phyloP scores from a whole-genome alignment of 2,329 filamentous ascomycete genomes.

The Keithomyces neogunnii region DNA sequence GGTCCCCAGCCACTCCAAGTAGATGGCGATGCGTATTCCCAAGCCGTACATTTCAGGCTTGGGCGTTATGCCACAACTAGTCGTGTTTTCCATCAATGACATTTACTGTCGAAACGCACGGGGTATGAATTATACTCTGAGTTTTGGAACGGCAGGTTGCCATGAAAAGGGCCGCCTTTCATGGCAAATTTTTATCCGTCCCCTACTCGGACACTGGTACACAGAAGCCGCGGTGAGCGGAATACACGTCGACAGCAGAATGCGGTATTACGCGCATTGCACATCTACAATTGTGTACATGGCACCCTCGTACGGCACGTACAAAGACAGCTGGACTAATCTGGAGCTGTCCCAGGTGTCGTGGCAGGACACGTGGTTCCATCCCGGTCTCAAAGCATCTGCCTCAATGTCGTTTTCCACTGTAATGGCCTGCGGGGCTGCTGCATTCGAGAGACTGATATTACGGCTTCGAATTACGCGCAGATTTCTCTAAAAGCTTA shows the following conservation, averaged over 20 bases:
- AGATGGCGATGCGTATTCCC: conserved; percentile 25
- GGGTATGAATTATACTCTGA: too few relatives aligned
- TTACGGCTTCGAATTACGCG: too few relatives aligned
- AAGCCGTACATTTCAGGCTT: conserved; percentile 25
- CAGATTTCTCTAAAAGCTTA: too few relatives aligned
- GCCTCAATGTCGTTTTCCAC: too few relatives aligned
- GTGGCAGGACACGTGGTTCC: not conserved
- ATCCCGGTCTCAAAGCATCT: not conserved
- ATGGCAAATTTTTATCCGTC: too few relatives aligned
- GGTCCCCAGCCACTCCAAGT: conserved; percentile 27
- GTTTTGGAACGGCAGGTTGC: too few relatives aligned
- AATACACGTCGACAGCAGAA: not conserved
- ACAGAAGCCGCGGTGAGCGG: not conserved
- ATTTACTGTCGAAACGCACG: too few relatives aligned
- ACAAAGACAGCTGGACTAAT: not conserved
- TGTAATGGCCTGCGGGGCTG: too few relatives aligned
- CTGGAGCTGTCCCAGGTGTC: not conserved
- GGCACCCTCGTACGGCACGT: too few relatives aligned
- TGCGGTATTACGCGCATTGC: not conserved
- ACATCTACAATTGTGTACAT: too few relatives aligned
- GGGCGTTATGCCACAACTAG: conserved; percentile 16
- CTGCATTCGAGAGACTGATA: too few relatives aligned
- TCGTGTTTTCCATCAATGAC: conserved; percentile 7
- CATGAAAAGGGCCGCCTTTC: too few relatives aligned
- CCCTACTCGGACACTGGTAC: not conserved